Percentiles rank a stretch among this genome's conserved stretches.
phyloP scores from a whole-genome alignment of 768 basidiomycete species.

The Leccinum fibrillosum region DNA sequence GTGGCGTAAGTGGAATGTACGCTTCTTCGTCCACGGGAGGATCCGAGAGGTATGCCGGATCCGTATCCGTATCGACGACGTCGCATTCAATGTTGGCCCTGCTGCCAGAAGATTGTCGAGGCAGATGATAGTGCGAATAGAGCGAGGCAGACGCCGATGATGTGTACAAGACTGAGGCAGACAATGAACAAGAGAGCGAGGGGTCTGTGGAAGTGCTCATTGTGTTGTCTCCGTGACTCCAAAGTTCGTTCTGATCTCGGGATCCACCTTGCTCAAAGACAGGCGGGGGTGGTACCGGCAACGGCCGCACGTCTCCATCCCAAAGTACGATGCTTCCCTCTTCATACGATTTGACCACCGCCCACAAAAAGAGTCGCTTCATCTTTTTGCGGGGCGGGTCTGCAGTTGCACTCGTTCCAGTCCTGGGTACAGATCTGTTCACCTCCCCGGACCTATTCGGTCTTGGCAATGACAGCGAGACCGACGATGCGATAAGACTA shows the following conservation, averaged over 20 bases:
- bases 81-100: not conserved
- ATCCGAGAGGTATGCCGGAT: slow-evolving; percentile 52
- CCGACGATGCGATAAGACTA: not conserved
- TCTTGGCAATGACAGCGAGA: not conserved
- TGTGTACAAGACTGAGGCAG: slow-evolving; percentile 24
- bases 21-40: slow-evolving; percentile 53
- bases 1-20: slow-evolving; percentile 59
- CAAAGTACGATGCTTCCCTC: slow-evolving; percentile 76
- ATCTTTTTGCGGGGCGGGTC: slow-evolving; percentile 42
- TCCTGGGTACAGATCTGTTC: not conserved
- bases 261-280: not conserved
- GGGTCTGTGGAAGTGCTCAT: slow-evolving; percentile 21
- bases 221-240: slow-evolving; percentile 38
- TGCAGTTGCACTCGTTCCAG: not conserved
- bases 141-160: slow-evolving; percentile 20
- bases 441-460: not conserved
- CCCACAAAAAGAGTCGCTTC: slow-evolving; percentile 67
- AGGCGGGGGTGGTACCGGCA: slow-evolving; percentile 20
- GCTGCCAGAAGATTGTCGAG: slow-evolving; percentile 6
- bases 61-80: slow-evolving; percentile 37
- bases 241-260: slow-evolving; percentile 35
- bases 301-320: slow-evolving; percentile 55
- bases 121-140: slow-evolving; percentile 25
- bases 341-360: slow-evolving; percentile 57
- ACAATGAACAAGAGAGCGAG: slow-evolving; percentile 22